Conservation (phyloP, 768 basidiomycete genomes). For the Termitomyces sp. region DNA sequence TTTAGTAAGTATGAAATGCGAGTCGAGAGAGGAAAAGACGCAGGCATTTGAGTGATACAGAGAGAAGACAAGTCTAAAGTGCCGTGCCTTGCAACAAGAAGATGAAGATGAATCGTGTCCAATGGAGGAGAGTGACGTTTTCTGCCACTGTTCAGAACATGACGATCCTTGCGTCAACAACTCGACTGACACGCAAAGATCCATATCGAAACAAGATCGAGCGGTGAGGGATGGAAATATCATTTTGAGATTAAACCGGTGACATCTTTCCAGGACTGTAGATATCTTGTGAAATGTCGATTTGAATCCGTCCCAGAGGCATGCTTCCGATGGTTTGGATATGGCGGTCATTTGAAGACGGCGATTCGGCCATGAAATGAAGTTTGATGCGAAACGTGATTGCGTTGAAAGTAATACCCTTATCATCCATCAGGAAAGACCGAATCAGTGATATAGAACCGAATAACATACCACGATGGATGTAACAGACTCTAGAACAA, state of each 20-base stretch:
- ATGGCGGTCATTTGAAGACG: background rate
- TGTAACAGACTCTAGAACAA: constrained; percentile 7
- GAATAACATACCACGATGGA: constrained; percentile 4
- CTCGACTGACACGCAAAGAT: too few species aligned
- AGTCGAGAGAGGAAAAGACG: too few species aligned
- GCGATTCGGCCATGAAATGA: background rate
- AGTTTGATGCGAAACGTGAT: constrained; percentile 10
- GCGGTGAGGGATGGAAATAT: too few species aligned
- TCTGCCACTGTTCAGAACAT: too few species aligned
- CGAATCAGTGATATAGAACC: background rate
- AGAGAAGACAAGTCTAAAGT: too few species aligned
- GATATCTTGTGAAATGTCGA: constrained; percentile 8
- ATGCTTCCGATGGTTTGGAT: constrained; percentile 9
- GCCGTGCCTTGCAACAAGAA: too few species aligned
- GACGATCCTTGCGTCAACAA: too few species aligned
- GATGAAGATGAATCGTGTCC: too few species aligned
- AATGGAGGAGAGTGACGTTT: too few species aligned
- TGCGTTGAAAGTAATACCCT: constrained; percentile 12
- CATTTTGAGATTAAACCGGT: background rate
- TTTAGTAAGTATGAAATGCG: too few species aligned
- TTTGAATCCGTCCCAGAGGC: constrained; percentile 7
- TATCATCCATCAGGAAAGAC: background rate
- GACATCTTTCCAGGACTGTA: background rate
- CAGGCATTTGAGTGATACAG: too few species aligned
- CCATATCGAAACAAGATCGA: too few species aligned